phyloP scores from a whole-genome alignment of 2,329 filamentous ascomycete species.

The Metarhizium album region DNA sequence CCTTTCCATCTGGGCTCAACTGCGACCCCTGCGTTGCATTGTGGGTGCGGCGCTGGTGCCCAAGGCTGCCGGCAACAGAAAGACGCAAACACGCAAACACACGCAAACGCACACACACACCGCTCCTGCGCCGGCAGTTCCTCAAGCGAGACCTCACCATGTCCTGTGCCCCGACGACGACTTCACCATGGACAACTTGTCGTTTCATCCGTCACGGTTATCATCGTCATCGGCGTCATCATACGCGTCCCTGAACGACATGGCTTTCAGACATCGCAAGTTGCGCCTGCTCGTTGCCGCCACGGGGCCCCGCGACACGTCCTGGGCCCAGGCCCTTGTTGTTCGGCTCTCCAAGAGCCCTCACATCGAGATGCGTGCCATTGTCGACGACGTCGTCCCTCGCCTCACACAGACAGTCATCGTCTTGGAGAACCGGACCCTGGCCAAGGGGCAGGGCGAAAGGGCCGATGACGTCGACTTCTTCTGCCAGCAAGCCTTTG shows the following conservation, averaged over 20 bases:
- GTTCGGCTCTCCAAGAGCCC: constrained; percentile 55
- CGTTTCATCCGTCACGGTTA: constrained; percentile 21
- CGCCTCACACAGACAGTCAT: constrained; percentile 53
- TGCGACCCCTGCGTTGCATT: background rate
- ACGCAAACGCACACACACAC: background rate
- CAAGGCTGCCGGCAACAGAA: background rate
- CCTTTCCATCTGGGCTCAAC: background rate
- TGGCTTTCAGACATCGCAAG: constrained; percentile 29
- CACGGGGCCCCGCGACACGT: constrained; percentile 53
- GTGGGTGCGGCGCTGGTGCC: background rate
- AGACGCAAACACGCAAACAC: background rate
- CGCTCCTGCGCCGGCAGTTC: background rate
- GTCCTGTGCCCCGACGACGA: constrained; percentile 16
- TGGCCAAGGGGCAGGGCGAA: constrained; percentile 20
- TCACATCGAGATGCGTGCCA: constrained; percentile 49
- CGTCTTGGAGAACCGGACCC: constrained; percentile 44
- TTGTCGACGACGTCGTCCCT: constrained; percentile 55
- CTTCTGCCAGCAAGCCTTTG: constrained; percentile 41
- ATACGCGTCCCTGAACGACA: constrained; percentile 26
- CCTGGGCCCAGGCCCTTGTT: constrained; percentile 55
- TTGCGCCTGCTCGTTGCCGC: constrained; percentile 54
- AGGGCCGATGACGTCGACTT: constrained; percentile 39
- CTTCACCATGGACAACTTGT: constrained; percentile 22
- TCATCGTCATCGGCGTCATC: constrained; percentile 20
- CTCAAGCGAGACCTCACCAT: constrained; percentile 14